These are phyloP conservation scores for Colletotrichum phormii DNA, from an alignment of 2,329 filamentous ascomycete species.

Conservation along the genomic window DNA sequence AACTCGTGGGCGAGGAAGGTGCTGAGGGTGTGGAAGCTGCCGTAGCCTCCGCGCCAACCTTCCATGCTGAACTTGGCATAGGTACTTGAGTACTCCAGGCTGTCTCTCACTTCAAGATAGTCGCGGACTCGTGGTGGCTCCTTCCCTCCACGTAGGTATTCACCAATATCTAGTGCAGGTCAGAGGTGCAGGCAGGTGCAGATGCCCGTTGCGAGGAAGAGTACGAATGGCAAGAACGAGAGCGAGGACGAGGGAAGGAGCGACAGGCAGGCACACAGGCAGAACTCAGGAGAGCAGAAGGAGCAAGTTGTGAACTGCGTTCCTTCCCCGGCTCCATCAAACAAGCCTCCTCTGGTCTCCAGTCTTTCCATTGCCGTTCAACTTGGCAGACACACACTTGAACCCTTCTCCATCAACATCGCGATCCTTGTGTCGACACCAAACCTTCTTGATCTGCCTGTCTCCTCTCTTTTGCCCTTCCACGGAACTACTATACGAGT, in stretches of 20 bases:
- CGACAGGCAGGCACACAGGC: neutral
- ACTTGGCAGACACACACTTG: neutral
- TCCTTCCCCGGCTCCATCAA: constrained; percentile 5
- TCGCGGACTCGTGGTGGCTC: neutral
- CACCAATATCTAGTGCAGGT: neutral
- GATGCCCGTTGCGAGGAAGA: neutral
- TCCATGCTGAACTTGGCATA: neutral
- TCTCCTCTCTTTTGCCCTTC: neutral
- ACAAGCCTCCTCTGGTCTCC: constrained; percentile 6
- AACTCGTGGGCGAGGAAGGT: neutral
- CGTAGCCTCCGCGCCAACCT: constrained; percentile 27
- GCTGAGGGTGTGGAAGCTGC: constrained; percentile 18
- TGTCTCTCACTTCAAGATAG: neutral
- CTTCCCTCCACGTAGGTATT: neutral
- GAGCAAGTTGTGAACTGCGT: neutral
- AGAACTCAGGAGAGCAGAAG: neutral
- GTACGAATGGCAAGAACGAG: constrained; percentile 3
- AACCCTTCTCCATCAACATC: neutral
- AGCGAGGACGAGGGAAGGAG: neutral
- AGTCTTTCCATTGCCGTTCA: neutral
- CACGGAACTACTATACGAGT: constrained; percentile 1
- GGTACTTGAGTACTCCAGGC: neutral
- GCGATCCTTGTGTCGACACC: neutral
- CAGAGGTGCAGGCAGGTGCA: neutral
- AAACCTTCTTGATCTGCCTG: neutral